Evolutionary conservation across 768 basidiomycete species (phyloP).

Genomic region (Rhodosporidiobolus sp.): DNA sequence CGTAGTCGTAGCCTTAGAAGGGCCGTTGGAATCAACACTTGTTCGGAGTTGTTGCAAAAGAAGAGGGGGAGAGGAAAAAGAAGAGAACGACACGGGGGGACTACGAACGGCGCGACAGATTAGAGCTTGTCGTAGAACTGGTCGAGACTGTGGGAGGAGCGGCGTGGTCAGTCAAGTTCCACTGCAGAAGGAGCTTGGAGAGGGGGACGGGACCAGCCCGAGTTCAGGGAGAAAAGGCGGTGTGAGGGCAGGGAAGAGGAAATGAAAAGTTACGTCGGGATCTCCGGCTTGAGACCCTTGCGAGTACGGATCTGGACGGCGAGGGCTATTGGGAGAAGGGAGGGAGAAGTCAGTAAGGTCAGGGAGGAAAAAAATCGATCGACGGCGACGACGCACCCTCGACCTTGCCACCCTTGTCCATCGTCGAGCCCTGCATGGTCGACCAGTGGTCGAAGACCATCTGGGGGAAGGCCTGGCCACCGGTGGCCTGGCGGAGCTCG

Average conservation of each 20-base stretch:
- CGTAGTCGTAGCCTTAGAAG: no score
- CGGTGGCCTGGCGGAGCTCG: constrained; percentile 84
- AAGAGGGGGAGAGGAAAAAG: background rate
- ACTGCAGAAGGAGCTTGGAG: no score
- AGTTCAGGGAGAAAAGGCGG: background rate
- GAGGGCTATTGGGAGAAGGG: constrained; percentile 63
- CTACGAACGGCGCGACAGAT: constrained; percentile 1
- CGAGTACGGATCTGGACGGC: constrained; percentile 76
- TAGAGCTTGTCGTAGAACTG: constrained; percentile 88
- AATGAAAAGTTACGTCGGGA: constrained; percentile 56
- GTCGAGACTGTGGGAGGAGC: constrained; percentile 1
- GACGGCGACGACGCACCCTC: no score
- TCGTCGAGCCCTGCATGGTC: constrained; percentile 42
- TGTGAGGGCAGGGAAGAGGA: constrained; percentile 58
- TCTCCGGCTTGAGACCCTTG: constrained; percentile 96
- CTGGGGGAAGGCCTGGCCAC: constrained; percentile 98
- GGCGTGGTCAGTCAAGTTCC: no score
- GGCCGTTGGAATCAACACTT: background rate
- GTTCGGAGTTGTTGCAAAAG: background rate
- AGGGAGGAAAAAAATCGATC: no score
- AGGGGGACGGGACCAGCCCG: background rate
- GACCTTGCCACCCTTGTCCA: background rate
- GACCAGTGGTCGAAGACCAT: constrained; percentile 91
- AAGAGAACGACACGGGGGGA: no score
- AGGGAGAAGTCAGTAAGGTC: no score